Base-by-base conservation (phyloP, 2,329 filamentous ascomycete genomes). In the Malbranchea zuffiana region DNA sequence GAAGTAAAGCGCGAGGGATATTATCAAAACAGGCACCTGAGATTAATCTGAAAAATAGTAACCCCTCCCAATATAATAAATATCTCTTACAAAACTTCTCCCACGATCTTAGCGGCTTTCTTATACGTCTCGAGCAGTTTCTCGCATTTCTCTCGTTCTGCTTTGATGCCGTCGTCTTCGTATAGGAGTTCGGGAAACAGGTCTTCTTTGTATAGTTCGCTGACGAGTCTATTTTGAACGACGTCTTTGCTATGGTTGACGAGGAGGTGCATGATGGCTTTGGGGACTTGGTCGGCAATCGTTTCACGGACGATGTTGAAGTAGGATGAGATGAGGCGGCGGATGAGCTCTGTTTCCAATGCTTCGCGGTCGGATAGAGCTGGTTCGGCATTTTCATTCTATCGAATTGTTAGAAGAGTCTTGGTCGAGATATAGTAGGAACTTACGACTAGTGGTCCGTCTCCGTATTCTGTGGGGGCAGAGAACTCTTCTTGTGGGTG, bases 221-320 rank as follows among this genome's bases (percentile, higher is more conserved):
- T 94, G 40, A 98, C 90, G 5, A 98, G 76, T 30, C 90, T 75
- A 62, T 98, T 98, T 62, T 98, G 90, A 20, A 98, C 87, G 8
- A 88, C 88, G 49, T 98, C 90, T 61, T 96, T 95, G 65, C 84
- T 93, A 67, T 95, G 84, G 63, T 98, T 98, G 56, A 98, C 90
- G 21, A 98, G 74, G 31, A 98, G 75, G 59, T 98, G 90, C 90
- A 98, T 98, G 50, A 98, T 82, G 4, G 90, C 90, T 66, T 98
- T 98, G 48, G 90, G 90, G 7, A 98, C 90, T 64, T 96, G 88
- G 57, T 98, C 90, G 29, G 88, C 88, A 51, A 95, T 94, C n/a
- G 85, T 88, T 63, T 98, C 90, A 45, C 90, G 83, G 31, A 98
- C 90, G 53, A 98, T 98, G 60, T 94, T 93, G 70, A 98, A 98